Base-by-base conservation (phyloP, 2,329 filamentous ascomycete species). In the Xenoacremonium recifei region DNA sequence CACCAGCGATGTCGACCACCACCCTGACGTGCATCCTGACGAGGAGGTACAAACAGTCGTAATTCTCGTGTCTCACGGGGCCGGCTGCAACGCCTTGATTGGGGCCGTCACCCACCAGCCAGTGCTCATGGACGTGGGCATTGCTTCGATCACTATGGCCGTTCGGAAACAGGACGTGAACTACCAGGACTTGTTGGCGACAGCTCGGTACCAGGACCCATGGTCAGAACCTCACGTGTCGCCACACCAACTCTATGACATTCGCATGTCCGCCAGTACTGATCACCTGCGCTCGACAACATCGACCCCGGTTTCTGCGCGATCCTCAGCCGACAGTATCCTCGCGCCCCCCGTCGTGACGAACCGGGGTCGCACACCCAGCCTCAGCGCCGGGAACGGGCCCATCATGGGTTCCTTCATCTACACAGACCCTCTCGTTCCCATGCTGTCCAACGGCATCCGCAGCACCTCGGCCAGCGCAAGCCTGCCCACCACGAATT, bases 41-140 rank as follows among this genome's bases (percentile, higher is more conserved):
- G 79, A 83, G 17, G 76, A 82, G 23, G 75, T 80, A 1, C 87
- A 95, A 54, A 79, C 90, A 2, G 84, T 97, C 2, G 72, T 99
- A 13, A 76, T 99, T 30, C 69, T 99, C 6, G 87, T 99, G 17
- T 96, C 93, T 0, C 93, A 99, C 60, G 92, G 92, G 18, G 93
- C 93, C 12, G 93, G 93, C 29, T 96, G 92, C 67, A 99, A 99
- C 68, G 93, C 93, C 3, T 69, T 99, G 33, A 91, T 99, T 48
- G 90, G 92, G 11, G 90, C 90, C 19, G 79, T 99, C 50, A 95
- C 91, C 1, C 87, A 92, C 46, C 87, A 96, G 58, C 92, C 93
- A 0, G 90, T 95, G 0, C 75, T 99, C 12, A 81, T 95, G 58
- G 91, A 97, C 60, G 86, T 97, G 13, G 85, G 85, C 20, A 87